Evolutionary conservation across 306 rosid species (phyloP).

Genomic region (Ammopiptanthus mongolicus): DNA sequence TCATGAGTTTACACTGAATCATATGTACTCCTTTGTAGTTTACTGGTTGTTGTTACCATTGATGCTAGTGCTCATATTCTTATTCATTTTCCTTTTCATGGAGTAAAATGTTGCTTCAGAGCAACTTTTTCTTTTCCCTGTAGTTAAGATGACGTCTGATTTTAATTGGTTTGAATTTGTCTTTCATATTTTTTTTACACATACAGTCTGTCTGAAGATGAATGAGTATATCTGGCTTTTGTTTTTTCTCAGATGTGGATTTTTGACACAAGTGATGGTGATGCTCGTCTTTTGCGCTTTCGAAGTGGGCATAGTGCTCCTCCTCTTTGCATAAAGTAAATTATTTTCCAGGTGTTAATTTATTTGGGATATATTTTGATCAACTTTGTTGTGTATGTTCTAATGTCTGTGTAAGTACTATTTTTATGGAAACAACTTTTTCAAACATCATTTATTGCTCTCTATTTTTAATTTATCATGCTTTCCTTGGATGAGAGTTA

Average conservation of each 20-base stretch:
- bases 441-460: not conserved
- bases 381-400: not conserved
- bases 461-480: not conserved
- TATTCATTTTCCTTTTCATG: not conserved
- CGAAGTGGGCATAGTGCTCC: slow-evolving; percentile 97
- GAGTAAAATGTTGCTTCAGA: not conserved
- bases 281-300: slow-evolving; percentile 83
- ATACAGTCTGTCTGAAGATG: not conserved
- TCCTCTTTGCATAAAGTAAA: slow-evolving; percentile 88
- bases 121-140: not conserved
- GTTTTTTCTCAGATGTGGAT: slow-evolving; percentile 74
- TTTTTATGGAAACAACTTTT: not conserved
- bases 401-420: not conserved
- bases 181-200: not conserved
- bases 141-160: not conserved
- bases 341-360: slow-evolving; percentile 21
- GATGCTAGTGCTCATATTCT: not conserved
- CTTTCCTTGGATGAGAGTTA: not conserved
- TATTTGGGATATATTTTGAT: not conserved
- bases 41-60: not conserved
- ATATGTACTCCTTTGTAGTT: not conserved
- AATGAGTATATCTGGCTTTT: not conserved
- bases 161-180: not conserved
- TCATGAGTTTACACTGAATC: not conserved
- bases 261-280: slow-evolving; percentile 90